These are phyloP conservation scores for Lipomyces starkeyi DNA, from an alignment of 805 yeast species.

Conservation along the genomic window DNA sequence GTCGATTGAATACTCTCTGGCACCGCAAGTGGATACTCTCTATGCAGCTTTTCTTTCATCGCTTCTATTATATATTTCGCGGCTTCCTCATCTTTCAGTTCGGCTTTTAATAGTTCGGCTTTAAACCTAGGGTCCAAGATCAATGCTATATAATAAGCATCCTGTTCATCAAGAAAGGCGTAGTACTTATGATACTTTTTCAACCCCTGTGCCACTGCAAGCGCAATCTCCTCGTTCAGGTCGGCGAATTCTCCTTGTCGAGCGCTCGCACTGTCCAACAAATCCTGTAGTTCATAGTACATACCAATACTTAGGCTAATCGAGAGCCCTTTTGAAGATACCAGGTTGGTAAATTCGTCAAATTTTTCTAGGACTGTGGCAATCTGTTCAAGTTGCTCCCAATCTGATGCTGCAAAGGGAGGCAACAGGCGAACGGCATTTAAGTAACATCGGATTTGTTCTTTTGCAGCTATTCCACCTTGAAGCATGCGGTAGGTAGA, in stretches of 20 bases:
- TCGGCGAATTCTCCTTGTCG: background rate
- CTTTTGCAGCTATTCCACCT: background rate
- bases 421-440: background rate
- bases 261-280: background rate
- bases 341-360: constrained; percentile 1
- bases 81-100: constrained; percentile 5
- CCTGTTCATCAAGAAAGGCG: background rate
- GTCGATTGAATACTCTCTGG: background rate
- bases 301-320: background rate
- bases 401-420: background rate
- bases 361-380: background rate
- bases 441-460: background rate
- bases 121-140: constrained; percentile 6
- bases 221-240: background rate
- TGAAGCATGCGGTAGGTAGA: constrained; percentile 7
- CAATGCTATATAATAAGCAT: background rate
- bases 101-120: background rate
- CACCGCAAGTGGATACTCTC: constrained; percentile 10
- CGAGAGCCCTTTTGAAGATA: background rate
- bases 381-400: background rate
- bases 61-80: background rate
- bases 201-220: constrained; percentile 1
- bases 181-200: constrained; percentile 1
- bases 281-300: constrained; percentile 4
- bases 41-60: constrained; percentile 7